Evolutionary conservation across 805 yeast species (phyloP).

Genomic region (Metschnikowia chrysomelidarum): DNA sequence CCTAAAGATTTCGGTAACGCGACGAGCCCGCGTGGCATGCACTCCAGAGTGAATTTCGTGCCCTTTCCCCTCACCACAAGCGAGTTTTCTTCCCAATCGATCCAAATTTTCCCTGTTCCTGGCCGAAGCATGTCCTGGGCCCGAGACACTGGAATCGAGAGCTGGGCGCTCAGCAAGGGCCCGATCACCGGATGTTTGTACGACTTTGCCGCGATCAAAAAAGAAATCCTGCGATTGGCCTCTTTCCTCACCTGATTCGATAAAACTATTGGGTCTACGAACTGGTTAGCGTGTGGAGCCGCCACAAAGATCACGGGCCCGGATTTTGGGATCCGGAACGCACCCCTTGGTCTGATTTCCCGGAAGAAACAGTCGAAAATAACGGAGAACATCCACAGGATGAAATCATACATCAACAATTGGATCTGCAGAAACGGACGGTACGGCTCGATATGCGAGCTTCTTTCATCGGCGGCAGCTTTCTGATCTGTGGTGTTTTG

Average conservation of each 20-base stretch:
- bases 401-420: constrained; percentile 44
- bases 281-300: constrained; percentile 97
- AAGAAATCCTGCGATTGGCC: constrained; percentile 68
- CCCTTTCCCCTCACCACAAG: constrained; percentile 58
- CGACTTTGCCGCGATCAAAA: constrained; percentile 83
- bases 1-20: constrained; percentile 81
- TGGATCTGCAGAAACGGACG: constrained; percentile 15
- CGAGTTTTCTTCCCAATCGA: constrained; percentile 54
- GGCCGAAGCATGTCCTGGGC: constrained; percentile 79
- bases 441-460: too few relatives aligned
- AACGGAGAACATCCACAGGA: constrained; percentile 47
- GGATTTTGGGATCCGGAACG: constrained; percentile 60
- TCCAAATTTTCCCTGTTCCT: constrained; percentile 64
- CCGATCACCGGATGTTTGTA: constrained; percentile 69
- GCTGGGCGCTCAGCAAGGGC: constrained; percentile 66
- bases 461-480: too few relatives aligned
- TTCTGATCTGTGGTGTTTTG: too few relatives aligned
- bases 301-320: constrained; percentile 93
- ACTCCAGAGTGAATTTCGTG: constrained; percentile 64
- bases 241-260: constrained; percentile 75
- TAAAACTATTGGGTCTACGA: constrained; percentile 76
- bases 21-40: constrained; percentile 62
- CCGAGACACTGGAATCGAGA: constrained; percentile 87
- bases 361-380: constrained; percentile 75
- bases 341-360: constrained; percentile 86